Evolutionary conservation across 805 yeast genomes (phyloP).

Genomic region (Wickerhamiella siamensis): DNA sequence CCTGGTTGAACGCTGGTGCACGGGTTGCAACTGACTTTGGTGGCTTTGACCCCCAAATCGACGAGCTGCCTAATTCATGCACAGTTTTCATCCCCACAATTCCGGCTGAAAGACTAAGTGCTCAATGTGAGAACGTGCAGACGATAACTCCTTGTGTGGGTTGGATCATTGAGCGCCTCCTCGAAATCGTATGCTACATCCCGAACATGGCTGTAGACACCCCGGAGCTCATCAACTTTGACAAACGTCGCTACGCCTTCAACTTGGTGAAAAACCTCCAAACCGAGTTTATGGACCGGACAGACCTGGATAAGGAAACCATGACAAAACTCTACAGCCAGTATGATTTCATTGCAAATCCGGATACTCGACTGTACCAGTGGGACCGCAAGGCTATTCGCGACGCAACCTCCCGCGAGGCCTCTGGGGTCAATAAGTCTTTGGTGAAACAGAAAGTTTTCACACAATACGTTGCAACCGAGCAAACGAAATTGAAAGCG

Average conservation of each 20-base stretch:
- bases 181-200: constrained; percentile 61
- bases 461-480: constrained; percentile 32
- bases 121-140: constrained; percentile 7
- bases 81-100: constrained; percentile 21
- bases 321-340: constrained; percentile 5
- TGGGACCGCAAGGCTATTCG: constrained; percentile 21
- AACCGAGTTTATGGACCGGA: constrained; percentile 10
- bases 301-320: constrained; percentile 6
- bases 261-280: constrained; percentile 42
- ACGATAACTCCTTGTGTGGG: constrained; percentile 76
- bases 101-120: constrained; percentile 11
- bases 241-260: constrained; percentile 59
- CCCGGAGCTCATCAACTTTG: constrained; percentile 62
- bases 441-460: constrained; percentile 32
- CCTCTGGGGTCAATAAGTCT: constrained; percentile 26
- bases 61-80: constrained; percentile 11
- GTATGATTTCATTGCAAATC: constrained; percentile 21
- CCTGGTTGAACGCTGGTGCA: constrained; percentile 53
- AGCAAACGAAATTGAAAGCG: constrained; percentile 37
- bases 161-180: constrained; percentile 70
- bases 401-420: constrained; percentile 34
- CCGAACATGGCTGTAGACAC: constrained; percentile 64
- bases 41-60: constrained; percentile 1
- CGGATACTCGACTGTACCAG: constrained; percentile 17
- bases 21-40: constrained; percentile 18